phyloP scores from a whole-genome alignment of 371 early-diverging fungal species.

The Mucor piriformis region DNA sequence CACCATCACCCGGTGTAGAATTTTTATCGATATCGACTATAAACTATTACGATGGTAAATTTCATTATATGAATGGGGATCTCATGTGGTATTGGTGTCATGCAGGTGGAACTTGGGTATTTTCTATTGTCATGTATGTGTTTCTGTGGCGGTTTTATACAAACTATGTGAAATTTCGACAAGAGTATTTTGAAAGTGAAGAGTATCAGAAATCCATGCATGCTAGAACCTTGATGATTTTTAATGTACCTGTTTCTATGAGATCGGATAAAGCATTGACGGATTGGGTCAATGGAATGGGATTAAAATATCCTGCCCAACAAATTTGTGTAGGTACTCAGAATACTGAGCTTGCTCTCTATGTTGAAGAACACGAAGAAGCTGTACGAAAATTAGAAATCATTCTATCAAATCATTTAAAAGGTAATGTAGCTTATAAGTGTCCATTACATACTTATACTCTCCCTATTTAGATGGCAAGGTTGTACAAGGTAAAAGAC shows the following conservation, averaged over 20 bases:
- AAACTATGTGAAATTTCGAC: conserved; percentile 58
- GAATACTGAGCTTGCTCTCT: conserved; percentile 63
- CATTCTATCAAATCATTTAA: conserved; percentile 62
- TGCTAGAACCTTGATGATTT: conserved; percentile 70
- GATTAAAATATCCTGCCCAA: conserved; percentile 49
- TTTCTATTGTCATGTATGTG: conserved; percentile 52
- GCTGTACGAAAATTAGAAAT: conserved; percentile 69
- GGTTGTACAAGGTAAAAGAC: conserved; percentile 47
- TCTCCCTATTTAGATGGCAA: conserved; percentile 37
- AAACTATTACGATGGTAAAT: conserved; percentile 38
- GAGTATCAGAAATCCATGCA: conserved; percentile 66
- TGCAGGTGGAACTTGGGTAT: conserved; percentile 58
- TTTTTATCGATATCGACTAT: conserved; percentile 45
- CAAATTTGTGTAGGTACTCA: conserved; percentile 75
- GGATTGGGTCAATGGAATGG: conserved; percentile 53
- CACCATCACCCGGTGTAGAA: conserved; percentile 37
- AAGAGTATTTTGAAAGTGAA: conserved; percentile 61
- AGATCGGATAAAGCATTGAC: conserved; percentile 60
- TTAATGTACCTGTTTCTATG: conserved; percentile 66
- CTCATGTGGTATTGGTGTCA: conserved; percentile 64
- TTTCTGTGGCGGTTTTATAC: conserved; percentile 53
- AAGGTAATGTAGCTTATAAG: conserved; percentile 26
- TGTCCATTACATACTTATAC: background rate
- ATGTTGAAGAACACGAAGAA: conserved; percentile 73
- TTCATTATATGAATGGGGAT: conserved; percentile 29